Percentiles rank a stretch among this genome's conserved stretches.
Evolutionary conservation across 345 rosid species (phyloP).

Genomic region (Hirschfeldia incana): DNA sequence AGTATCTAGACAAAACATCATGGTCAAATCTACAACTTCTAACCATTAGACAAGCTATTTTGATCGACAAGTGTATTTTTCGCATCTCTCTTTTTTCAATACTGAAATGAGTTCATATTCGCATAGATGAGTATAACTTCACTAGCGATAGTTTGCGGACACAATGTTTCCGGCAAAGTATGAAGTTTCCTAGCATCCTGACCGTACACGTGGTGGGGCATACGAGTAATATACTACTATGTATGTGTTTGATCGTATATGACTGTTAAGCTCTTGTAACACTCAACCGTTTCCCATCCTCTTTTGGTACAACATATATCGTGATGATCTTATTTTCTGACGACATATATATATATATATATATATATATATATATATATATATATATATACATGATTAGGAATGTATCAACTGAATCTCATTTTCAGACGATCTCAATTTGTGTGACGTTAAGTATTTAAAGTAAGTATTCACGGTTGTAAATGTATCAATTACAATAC

Average conservation of each 20-base stretch:
- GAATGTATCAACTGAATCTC: neutral
- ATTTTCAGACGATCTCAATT: conserved; percentile 7
- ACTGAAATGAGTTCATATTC: neutral
- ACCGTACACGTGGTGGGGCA: conserved; percentile 66
- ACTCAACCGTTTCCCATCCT: conserved; percentile 18
- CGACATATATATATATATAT: too few species aligned
- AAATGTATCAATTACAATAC: neutral
- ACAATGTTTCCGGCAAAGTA: conserved; percentile 30
- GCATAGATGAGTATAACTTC: conserved; percentile 32
- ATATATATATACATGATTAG: conserved; percentile 1
- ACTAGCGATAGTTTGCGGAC: conserved; percentile 38
- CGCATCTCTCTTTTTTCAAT: neutral
- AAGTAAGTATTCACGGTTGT: neutral
- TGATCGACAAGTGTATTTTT: neutral
- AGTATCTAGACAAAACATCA: neutral
- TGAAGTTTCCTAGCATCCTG: conserved; percentile 22
- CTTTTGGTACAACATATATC: conserved; percentile 16
- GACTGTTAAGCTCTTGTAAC: conserved; percentile 3
- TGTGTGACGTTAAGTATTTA: neutral
- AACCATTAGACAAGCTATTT: neutral
- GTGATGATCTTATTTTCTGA: too few species aligned
- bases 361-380: too few species aligned
- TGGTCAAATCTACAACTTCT: neutral
- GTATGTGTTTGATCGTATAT: conserved; percentile 21
- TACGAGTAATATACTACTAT: neutral